Evolutionary conservation across 768 basidiomycete genomes (phyloP), one percentile per base, ranked within the genome.

Genomic region (Megacollybia marginata): DNA sequence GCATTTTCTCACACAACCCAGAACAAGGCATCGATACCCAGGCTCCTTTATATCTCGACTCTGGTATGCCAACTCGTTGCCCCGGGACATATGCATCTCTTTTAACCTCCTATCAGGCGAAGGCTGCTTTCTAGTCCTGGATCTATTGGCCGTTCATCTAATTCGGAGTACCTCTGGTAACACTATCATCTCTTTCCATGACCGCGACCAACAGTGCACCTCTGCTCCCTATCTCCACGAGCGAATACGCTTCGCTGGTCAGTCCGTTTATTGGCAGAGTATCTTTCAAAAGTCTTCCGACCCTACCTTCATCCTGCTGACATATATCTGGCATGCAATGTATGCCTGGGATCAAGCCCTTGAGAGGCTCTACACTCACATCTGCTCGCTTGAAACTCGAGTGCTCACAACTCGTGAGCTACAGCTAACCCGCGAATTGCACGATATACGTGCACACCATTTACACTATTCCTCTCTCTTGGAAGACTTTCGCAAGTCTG

Each of bases 281-380:
- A 66, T 71, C 32, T 65, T 72, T 46, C 54, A 59, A 54, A 64
- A 62, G 42, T 70, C 74, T 1, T 61, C 62, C 2, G 81, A 82
- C 55, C 78, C 79, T 1, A 82, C 81, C 0, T 79, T 82, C 49
- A 54, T 80, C 0, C 63, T 82, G 23, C 57, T 83, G 19, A 69
- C 75, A 8, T 71, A 73, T 36, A 61, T 82, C 32, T 82, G 80
- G 81, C 76, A 82, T 46, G 74, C 79, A 4, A 44, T 82, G 51
- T 83, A 82, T 55, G 75, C 76, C 1, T 83, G 79, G 79, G 80
- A 83, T 51, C 72, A 82, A 57, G 70, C 79, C 0, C 59, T 82
- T 3, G 80, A 81, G 53, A 62, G 65, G 38, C 61, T 82, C 13
- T 80, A 80, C 48, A 54, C 64, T 1, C 73, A 80, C 54, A 72